Evolutionary conservation across 345 rosid genomes (phyloP).

Genomic region (Eucalyptus pauciflora): DNA sequence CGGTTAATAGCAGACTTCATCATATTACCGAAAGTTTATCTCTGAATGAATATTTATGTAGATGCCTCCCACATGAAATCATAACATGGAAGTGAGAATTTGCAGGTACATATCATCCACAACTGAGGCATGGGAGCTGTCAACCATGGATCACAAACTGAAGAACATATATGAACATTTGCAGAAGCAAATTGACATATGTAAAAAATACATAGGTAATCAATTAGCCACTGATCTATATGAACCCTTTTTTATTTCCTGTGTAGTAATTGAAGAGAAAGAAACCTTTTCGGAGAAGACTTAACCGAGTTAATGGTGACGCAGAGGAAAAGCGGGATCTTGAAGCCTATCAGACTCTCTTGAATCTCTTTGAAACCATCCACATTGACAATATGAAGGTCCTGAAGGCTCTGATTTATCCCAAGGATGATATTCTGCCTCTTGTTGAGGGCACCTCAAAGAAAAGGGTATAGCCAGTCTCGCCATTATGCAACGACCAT

Average conservation of each 20-base stretch:
- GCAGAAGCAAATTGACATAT: conserved; percentile 34
- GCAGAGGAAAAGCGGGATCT: conserved; percentile 60
- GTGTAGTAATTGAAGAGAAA: neutral
- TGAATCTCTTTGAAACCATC: conserved; percentile 30
- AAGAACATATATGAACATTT: conserved; percentile 58
- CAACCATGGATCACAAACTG: conserved; percentile 72
- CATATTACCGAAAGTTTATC: neutral
- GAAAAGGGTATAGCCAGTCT: conserved; percentile 32
- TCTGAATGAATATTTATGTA: neutral
- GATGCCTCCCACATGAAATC: neutral
- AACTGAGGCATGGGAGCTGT: conserved; percentile 81
- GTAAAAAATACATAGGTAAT: conserved; percentile 58
- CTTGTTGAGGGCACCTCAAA: conserved; percentile 61
- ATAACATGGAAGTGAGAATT: neutral
- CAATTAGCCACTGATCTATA: neutral
- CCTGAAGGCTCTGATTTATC: conserved; percentile 67
- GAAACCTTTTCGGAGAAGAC: neutral
- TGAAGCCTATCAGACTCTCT: conserved; percentile 39
- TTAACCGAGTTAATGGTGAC: neutral
- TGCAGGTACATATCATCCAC: conserved; percentile 43
- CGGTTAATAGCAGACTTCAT: neutral
- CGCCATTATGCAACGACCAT: neutral
- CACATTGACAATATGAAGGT: conserved; percentile 91
- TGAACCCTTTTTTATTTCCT: neutral
- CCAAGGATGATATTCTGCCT: conserved; percentile 46